phyloP scores from a whole-genome alignment of 148 eudicot species.

The Oxyria digyna region DNA sequence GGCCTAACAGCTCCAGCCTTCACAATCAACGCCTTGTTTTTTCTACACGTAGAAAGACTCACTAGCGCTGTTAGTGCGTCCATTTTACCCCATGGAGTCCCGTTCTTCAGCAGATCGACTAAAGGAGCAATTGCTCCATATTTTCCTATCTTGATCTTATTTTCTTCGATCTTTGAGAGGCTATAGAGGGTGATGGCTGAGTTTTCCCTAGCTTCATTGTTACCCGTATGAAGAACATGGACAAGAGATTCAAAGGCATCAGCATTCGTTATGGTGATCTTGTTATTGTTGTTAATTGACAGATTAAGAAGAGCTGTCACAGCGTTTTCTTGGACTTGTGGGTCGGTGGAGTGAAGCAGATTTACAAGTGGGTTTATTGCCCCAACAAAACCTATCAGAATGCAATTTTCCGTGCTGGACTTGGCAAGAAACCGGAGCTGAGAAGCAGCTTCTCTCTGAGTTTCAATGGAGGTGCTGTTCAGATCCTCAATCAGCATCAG shows the following conservation, averaged over 20 bases:
- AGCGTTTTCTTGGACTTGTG: conserved; percentile 11
- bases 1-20: conserved; percentile 45
- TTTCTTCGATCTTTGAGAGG: conserved; percentile 9
- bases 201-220: conserved; percentile 12
- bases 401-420: neutral
- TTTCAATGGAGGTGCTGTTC: conserved; percentile 3
- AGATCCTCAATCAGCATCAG: conserved; percentile 3
- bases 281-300: conserved; percentile 13
- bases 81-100: conserved; percentile 14
- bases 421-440: conserved; percentile 11
- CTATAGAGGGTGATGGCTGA: conserved; percentile 15
- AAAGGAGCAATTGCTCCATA: conserved; percentile 11
- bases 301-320: conserved; percentile 18
- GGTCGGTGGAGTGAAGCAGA: conserved; percentile 9
- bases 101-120: conserved; percentile 8
- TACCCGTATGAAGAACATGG: conserved; percentile 9
- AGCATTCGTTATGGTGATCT: neutral
- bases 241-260: conserved; percentile 6
- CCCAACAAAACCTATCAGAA: neutral
- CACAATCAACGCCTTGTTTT: conserved; percentile 30
- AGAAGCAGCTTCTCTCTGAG: conserved; percentile 12
- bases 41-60: neutral
- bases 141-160: conserved; percentile 5
- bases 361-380: conserved; percentile 5
- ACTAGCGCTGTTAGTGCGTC: conserved; percentile 11